These are phyloP conservation scores for Eucalyptus polybractea DNA, from an alignment of 345 rosid species.

Conservation along the genomic window DNA sequence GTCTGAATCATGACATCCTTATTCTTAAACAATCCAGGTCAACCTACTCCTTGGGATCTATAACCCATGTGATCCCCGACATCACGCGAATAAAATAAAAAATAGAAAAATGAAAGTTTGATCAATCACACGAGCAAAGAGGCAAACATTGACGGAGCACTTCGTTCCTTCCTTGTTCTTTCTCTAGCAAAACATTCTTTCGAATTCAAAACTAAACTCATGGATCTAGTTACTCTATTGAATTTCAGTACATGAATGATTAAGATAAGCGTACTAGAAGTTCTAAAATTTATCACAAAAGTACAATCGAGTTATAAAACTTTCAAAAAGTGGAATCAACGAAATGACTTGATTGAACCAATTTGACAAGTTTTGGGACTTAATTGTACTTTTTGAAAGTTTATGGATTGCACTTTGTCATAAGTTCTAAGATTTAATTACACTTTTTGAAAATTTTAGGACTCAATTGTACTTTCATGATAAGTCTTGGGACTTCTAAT, in stretches of 20 bases:
- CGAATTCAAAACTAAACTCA: neutral
- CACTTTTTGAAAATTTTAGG: accelerated
- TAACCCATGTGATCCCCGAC: neutral
- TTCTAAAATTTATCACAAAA: too few relatives aligned
- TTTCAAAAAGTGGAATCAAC: too few relatives aligned
- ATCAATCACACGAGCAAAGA: neutral
- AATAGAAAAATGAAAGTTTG: neutral
- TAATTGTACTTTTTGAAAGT: too few relatives aligned
- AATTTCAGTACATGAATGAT: neutral
- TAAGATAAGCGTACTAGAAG: neutral
- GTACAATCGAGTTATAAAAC: accelerated
- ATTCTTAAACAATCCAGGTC: neutral
- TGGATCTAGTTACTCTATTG: neutral
- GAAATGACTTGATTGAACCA: accelerated
- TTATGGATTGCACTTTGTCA: neutral
- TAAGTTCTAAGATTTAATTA: accelerated
- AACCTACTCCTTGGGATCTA: too few relatives aligned
- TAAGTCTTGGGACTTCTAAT: too few relatives aligned
- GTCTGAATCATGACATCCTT: too few relatives aligned
- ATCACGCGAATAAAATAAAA: neutral
- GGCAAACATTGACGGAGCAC: too few relatives aligned
- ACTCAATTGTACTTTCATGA: accelerated
- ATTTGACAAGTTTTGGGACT: accelerated
- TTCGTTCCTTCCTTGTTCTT: too few relatives aligned
- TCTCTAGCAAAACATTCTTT: too few relatives aligned